Evolutionary conservation across 2,329 filamentous ascomycete species (phyloP), one percentile per base, ranked within the genome.

Genomic region (Aspergillus calidoustus): DNA sequence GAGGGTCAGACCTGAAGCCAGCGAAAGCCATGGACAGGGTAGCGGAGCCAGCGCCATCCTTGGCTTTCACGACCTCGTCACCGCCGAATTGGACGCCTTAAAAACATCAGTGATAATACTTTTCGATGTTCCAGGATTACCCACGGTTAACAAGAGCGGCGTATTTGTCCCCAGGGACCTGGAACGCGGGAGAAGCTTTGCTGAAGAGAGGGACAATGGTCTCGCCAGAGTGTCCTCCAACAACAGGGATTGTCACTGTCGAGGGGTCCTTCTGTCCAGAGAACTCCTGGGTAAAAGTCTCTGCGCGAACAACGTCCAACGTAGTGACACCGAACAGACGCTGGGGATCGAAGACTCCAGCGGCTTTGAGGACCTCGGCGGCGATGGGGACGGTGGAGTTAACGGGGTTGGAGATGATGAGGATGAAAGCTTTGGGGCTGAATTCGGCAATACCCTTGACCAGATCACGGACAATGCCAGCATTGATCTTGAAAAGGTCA

Each of bases 401-500:
- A 81, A 99, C 95, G 62, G 95, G 95, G 88, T 99, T 99, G 75
- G 94, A 98, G 81, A 99, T 99, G 84, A 99, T 89, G 68, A 98
- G 89, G 78, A 97, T 88, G 83, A 90, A 97, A 59, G 95, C 95
- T 79, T 97, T 96, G 77, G 95, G 95, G 77, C 89, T 89, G 75
- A 90, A 88, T 77, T 97, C 89, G 71, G 94, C 93, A 72, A 92
- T 88, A 57, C 91, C 89, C 84, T 96, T 91, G 72, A 96, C 90
- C 70, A 99, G 86, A 71, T 92, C 93, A 83, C 95, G 92, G 76
- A 99, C 95, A 76, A 99, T 99, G 73, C 93, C 92, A 64, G 95
- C 95, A 80, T 99, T 99, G 86, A 97, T 97, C 84, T 97, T 97
- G 91, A 99, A 99, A 63, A 99, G 91, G 78, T 98, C 95, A 75